phyloP scores from a whole-genome alignment of 2,329 filamentous ascomycete genomes.

The Pseudonectria foliicola region DNA sequence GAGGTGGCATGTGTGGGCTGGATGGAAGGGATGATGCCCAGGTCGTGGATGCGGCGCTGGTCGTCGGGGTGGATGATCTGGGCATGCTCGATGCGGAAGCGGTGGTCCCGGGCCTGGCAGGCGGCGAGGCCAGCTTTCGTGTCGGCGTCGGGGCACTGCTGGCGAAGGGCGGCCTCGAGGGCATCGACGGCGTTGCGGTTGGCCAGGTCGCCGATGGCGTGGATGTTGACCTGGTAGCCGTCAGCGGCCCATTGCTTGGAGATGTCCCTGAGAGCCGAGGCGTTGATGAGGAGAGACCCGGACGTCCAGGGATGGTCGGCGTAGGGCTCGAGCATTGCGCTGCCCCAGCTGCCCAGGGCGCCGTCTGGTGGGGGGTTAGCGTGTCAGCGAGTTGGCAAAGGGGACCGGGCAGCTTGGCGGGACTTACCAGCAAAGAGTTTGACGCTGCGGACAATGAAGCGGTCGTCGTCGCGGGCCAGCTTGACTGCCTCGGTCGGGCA shows the following conservation, averaged over 20 bases:
- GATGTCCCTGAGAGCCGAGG: conserved; percentile 47
- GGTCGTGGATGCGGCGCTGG: conserved; percentile 48
- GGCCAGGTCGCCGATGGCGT: conserved; percentile 64
- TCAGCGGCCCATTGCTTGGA: conserved; percentile 50
- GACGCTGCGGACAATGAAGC: conserved; percentile 53
- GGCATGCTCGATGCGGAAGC: conserved; percentile 63
- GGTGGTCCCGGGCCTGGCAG: conserved; percentile 44
- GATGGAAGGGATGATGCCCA: conserved; percentile 60
- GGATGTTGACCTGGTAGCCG: conserved; percentile 64
- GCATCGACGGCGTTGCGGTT: conserved; percentile 59
- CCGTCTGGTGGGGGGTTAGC: conserved; percentile 41
- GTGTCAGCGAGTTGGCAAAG: conserved; percentile 2
- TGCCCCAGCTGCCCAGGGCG: conserved; percentile 64
- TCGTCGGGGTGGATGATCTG: conserved; percentile 64
- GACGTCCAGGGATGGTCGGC: conserved; percentile 52
- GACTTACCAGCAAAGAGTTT: conserved; percentile 60
- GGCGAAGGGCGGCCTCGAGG: conserved; percentile 48
- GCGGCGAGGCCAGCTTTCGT: conserved; percentile 28
- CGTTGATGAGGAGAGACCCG: conserved; percentile 60
- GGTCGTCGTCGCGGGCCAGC: conserved; percentile 37
- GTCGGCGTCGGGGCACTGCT: conserved; percentile 39
- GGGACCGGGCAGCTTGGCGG: conserved; percentile 1
- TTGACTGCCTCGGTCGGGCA: conserved; percentile 46
- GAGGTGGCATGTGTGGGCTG: conserved; percentile 68
- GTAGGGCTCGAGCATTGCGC: conserved; percentile 65